Evolutionary conservation across 1,284 basidiomycete species (phyloP).

Genomic region (Veloporphyrellus conicus): DNA sequence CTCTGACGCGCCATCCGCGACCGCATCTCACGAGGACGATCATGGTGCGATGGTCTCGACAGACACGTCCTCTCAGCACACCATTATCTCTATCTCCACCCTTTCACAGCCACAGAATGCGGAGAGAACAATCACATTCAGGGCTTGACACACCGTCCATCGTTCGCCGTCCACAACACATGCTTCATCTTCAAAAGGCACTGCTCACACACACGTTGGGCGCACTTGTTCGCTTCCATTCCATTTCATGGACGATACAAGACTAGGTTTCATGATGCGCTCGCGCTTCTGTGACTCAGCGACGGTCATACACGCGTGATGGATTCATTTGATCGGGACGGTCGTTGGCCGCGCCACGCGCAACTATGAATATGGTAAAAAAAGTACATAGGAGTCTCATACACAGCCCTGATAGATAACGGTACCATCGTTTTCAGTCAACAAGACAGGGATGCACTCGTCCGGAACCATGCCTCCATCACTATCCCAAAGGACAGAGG

Average conservation of each 20-base stretch:
- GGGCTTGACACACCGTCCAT: neutral
- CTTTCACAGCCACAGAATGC: neutral
- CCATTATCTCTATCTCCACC: neutral
- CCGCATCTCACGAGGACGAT: neutral
- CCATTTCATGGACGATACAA: conserved; percentile 4
- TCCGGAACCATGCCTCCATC: too few species aligned
- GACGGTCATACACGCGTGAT: conserved; percentile 12
- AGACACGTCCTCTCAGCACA: too few species aligned
- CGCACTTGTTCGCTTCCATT: conserved; percentile 7
- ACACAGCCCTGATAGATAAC: conserved; percentile 3
- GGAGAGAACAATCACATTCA: neutral
- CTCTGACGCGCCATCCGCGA: neutral
- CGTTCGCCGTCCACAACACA: conserved; percentile 4
- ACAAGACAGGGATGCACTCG: too few species aligned
- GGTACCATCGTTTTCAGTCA: neutral
- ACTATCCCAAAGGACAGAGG: neutral
- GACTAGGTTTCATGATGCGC: conserved; percentile 9
- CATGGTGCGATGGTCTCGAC: too few species aligned
- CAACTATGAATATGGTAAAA: neutral
- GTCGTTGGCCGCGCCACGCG: conserved; percentile 6
- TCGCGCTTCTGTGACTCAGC: conserved; percentile 14
- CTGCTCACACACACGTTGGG: too few species aligned
- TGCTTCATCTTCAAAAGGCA: conserved; percentile 4
- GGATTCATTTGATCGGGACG: conserved; percentile 14
- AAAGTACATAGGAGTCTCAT: neutral